Evolutionary conservation across 768 basidiomycete species (phyloP), one percentile per base, ranked within the genome.

Genomic region (Mrakia gelida): DNA sequence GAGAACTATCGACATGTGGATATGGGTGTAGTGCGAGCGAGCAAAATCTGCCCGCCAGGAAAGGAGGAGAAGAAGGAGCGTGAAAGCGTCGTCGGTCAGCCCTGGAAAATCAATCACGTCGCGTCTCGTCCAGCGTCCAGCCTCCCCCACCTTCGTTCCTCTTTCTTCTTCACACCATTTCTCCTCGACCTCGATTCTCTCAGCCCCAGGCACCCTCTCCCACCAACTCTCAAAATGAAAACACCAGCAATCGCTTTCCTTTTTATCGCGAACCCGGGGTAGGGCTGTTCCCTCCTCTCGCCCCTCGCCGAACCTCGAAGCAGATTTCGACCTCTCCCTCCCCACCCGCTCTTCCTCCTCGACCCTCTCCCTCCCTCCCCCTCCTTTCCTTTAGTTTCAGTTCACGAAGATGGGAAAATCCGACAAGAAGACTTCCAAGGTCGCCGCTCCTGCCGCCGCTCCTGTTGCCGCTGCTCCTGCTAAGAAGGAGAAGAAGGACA

Each of bases 401-500:
- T n/a, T n/a, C n/a, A n/a, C n/a, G n/a, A 65, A 13, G 1, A 79
- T 79, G 78, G 78, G 52, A 34, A 79, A 79, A 62, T 79, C 78
- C 21, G 78, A 79, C 73, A 78, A 78, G 77, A 73, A 59, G 13
- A 54, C 72, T 15, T 45, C 45, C 61, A 73, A 78, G 67, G 68
- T 68, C 67, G 65, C 68, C 63, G n/a, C 34, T 30, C 73, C 73
- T 52, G 78, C 65, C 38, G 78, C 76, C 38, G 75, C 75, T 7
- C 75, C 78, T 62, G 65, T 10, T 45, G 76, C 71, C 63, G 71
- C 79, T 71, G 71, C 61, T 34, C 54, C 71, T 26, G 79, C 82
- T 16, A 78, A 80, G 77, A 78, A 78, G 75, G 59, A n/a, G 86
- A 88, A 80, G 71, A 77, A 72, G 79, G 75, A 61, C 45, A 68